A percentile compares a stretch with the other conserved stretches of the same genome.
phyloP scores from a whole-genome alignment of 2,329 filamentous ascomycete species.

The Trichoderma simmonsii region DNA sequence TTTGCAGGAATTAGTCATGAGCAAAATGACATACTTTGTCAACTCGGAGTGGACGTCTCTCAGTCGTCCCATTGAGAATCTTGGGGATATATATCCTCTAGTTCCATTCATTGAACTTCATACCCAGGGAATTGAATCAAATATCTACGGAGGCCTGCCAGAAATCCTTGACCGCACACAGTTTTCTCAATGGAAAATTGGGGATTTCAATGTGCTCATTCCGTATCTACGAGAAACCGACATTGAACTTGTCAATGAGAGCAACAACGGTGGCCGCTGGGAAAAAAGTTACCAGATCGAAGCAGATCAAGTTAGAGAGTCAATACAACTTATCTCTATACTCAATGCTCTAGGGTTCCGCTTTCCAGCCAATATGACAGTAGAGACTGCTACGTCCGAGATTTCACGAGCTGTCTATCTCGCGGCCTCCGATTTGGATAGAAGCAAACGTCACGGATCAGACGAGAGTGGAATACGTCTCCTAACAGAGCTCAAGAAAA shows the following conservation, averaged over 20 bases:
- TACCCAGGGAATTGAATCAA: background rate
- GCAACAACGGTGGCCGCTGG: background rate
- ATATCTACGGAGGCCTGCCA: background rate
- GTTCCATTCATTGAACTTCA: constrained; percentile 11
- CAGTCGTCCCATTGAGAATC: constrained; percentile 4
- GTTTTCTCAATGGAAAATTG: background rate
- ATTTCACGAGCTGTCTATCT: background rate
- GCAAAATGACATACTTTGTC: constrained; percentile 12
- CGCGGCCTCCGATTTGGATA: background rate
- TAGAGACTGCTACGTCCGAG: background rate
- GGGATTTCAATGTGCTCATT: background rate
- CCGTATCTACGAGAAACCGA: background rate
- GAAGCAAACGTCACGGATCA: background rate
- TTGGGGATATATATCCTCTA: background rate
- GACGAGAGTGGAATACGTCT: background rate
- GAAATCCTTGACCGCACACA: background rate
- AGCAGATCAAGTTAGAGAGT: background rate
- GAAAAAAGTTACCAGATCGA: background rate
- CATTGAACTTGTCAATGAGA: background rate
- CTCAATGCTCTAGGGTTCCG: background rate
- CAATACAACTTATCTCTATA: background rate
- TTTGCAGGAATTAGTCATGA: constrained; percentile 17
- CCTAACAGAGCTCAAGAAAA: background rate
- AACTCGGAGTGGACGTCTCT: constrained; percentile 11
- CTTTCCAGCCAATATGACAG: background rate